phyloP scores from a whole-genome alignment of 139 green algal species.

The Penium margaritaceum region DNA sequence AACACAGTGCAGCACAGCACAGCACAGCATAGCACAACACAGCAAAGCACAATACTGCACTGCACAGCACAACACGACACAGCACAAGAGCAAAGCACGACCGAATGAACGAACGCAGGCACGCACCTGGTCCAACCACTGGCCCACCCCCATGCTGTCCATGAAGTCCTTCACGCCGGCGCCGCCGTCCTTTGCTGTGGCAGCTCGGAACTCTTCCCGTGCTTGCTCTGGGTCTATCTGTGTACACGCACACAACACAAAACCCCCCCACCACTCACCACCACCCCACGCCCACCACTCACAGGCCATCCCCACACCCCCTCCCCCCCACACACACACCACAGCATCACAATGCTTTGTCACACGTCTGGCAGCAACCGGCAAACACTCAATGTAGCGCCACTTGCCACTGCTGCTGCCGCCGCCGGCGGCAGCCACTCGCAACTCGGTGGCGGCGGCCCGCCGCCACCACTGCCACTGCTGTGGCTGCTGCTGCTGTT shows the following conservation, averaged over 20 bases:
- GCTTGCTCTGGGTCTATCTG: slow-evolving; percentile 80
- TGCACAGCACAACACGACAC: too few relatives aligned
- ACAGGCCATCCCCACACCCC: background rate
- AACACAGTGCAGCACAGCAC: too few relatives aligned
- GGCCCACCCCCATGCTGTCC: slow-evolving; percentile 69
- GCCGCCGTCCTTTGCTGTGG: slow-evolving; percentile 44
- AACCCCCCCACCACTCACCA: background rate
- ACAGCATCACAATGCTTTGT: too few relatives aligned
- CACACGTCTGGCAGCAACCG: too few relatives aligned
- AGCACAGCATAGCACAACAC: too few relatives aligned
- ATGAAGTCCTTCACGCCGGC: slow-evolving; percentile 71
- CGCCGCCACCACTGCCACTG: too few relatives aligned
- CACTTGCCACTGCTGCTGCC: background rate
- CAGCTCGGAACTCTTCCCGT: slow-evolving; percentile 57
- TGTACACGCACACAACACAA: background rate
- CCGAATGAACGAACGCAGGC: background rate
- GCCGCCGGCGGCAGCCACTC: too few relatives aligned
- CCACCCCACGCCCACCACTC: background rate
- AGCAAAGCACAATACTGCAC: too few relatives aligned
- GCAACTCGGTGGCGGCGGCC: too few relatives aligned
- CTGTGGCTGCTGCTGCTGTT: too few relatives aligned
- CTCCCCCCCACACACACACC: too few relatives aligned
- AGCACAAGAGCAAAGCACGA: background rate
- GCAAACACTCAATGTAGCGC: too few relatives aligned
- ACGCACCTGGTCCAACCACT: slow-evolving; percentile 34